Base-by-base conservation (phyloP, 2,329 filamentous ascomycete species). In the Diplodia scrobiculata region DNA sequence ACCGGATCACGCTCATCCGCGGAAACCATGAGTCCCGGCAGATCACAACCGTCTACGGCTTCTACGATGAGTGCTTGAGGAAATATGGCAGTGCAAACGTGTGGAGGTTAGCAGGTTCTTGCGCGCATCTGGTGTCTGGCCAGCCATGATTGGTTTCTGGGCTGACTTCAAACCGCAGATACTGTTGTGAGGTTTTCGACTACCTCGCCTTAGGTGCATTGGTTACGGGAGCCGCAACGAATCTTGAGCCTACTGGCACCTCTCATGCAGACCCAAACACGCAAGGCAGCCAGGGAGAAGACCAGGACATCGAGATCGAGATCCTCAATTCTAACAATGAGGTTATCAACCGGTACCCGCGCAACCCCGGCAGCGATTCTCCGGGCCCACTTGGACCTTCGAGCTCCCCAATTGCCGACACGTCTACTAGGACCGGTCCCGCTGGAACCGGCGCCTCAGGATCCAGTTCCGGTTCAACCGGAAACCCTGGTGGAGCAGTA, bases 31-130 rank as follows among this genome's bases (percentile, higher is more conserved):
- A 98, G 79, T 97, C 93, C 52, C 88, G 94, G 67, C 94, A 98
- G 78, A 98, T 98, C 70, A 98, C 94, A 25, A 96, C 92, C 5
- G 94, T 98, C 14, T 98, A 98, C 77, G 94, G 94, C 69, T 98
- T 98, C 81, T 98, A 98, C 81, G 94, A 98, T 75, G 94, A 98
- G 80, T 98, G 94, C 74, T 84, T 97, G 69, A 86, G 94, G 64
- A 98, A 98, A 80, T 98, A 98, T 74, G 94, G 94, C 68, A 96
- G 90, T 75, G 93, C 94, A 45, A 98, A 97, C 73, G 94, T 98
- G 1, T 98, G 94, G 94, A 86, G 91, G 65, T 94, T 67, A n/a
- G 67, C 68, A 19, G 19, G 6, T 4, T 4, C 29, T 58, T 47
- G 32, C 14, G 29, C 14, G 19, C 19, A 25, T 25, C 27, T n/a